Evolutionary conservation across 2,329 filamentous ascomycete genomes (phyloP), one percentile per base, ranked within the genome.

Genomic region (Exophiala spinifera): DNA sequence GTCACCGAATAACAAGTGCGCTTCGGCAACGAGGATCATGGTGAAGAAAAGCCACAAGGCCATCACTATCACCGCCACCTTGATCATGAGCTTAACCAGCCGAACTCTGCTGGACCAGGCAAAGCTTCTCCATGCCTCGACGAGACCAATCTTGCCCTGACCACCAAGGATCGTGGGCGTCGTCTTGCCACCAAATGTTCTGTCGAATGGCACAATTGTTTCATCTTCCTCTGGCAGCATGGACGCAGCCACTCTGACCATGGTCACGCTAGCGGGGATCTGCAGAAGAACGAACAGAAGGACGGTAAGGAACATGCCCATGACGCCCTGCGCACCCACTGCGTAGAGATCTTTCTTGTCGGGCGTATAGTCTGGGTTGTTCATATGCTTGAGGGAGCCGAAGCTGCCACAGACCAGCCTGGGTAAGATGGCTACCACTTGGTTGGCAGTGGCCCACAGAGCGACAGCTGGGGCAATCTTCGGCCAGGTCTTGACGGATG

Each of bases 151-250:
- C 62, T 82, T 84, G 61, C 89, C 88, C 60, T 79, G 81, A 51
- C 87, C 89, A 55, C 83, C 85, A n/a, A 90, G 76, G 46, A 90
- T 79, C 56, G 82, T 81, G n/a, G 88, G 85, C 61, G 86, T 82
- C 23, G 92, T 82, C 67, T 85, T 87, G 63, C 89, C 89, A 60
- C 81, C 83, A 66, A 95, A 95, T 25, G 86, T 86, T 61, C 91
- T 88, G 76, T 97, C 92, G 65, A 97, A 96, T 28, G 89, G 86
- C 33, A 97, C 85, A 61, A 96, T 88, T 21, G 89, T 84, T 73
- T 95, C 87, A 62, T 91, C 81, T 15, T 89, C 85, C 55, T 89
- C 86, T 0, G 90, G 83, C 2, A 97, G 83, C 63, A 96, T 84
- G 46, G 89, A 92, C 5, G 91, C 91, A 69, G 95, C 90, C 33